These are phyloP conservation scores for Syzygium malaccense DNA, from an alignment of 441 rosid genomes.

Conservation along the genomic window DNA sequence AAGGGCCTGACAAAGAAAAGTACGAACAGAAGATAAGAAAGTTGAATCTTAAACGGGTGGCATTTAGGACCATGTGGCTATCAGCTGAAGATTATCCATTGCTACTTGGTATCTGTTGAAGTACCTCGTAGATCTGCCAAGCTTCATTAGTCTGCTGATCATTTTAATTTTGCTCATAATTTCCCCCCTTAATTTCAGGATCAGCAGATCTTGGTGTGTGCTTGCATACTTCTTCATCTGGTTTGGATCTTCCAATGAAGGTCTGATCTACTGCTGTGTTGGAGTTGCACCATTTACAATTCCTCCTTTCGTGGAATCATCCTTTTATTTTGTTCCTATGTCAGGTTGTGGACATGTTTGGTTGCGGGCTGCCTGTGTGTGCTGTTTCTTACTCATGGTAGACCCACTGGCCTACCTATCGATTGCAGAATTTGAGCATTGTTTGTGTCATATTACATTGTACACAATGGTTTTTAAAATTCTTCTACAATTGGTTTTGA, in stretches of 20 bases:
- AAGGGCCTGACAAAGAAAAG: slow-evolving; percentile 89
- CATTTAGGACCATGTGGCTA: slow-evolving; percentile 97
- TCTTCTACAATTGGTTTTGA: slow-evolving; percentile 7
- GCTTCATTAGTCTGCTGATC: neutral
- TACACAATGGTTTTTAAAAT: neutral
- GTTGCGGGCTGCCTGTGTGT: slow-evolving; percentile 98
- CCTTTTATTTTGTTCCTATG: neutral
- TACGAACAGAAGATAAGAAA: slow-evolving; percentile 82
- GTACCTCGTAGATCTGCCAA: neutral
- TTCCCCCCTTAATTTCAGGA: slow-evolving; percentile 27
- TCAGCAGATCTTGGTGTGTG: slow-evolving; percentile 98
- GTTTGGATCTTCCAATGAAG: slow-evolving; percentile 99
- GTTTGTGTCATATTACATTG: neutral
- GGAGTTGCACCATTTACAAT: neutral
- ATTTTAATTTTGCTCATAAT: neutral
- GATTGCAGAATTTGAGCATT: neutral
- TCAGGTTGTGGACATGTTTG: slow-evolving; percentile 98
- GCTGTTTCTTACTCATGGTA: slow-evolving; percentile 96
- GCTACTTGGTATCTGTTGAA: slow-evolving; percentile 52
- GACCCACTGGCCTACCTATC: neutral
- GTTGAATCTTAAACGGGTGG: slow-evolving; percentile 77
- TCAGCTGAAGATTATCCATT: slow-evolving; percentile 93
- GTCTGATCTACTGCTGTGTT: slow-evolving; percentile 18
- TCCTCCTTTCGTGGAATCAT: neutral
- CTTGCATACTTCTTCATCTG: slow-evolving; percentile 96